A percentile compares a stretch with the other conserved stretches of the same genome.
Evolutionary conservation across 2,329 filamentous ascomycete genomes (phyloP).

Genomic region (Phyllosticta citrichinensis): DNA sequence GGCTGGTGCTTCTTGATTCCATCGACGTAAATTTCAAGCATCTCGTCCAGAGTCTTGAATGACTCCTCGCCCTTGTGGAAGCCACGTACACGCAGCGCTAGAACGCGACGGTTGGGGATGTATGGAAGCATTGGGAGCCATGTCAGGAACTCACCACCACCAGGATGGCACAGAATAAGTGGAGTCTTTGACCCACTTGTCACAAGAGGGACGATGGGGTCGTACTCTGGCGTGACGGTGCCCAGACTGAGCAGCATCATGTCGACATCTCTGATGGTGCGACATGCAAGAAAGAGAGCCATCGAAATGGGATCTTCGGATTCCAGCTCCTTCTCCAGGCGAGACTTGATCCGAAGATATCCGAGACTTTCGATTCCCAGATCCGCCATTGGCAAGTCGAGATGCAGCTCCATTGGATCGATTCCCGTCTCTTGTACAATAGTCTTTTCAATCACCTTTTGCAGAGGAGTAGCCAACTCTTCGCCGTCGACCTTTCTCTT

Average conservation of each 20-base stretch:
- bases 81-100: conserved; percentile 6
- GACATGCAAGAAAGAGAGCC: conserved; percentile 3
- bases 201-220: conserved; percentile 8
- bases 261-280: conserved; percentile 2
- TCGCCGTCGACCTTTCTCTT: background rate
- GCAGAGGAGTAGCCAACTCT: conserved; percentile 1
- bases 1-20: conserved; percentile 8
- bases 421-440: conserved; percentile 2
- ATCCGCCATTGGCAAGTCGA: background rate
- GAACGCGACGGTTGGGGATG: conserved; percentile 1
- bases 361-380: conserved; percentile 7
- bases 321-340: conserved; percentile 5
- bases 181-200: conserved; percentile 3
- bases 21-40: conserved; percentile 6
- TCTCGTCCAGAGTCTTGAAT: conserved; percentile 6
- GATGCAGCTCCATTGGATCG: conserved; percentile 1
- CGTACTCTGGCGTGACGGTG: conserved; percentile 1
- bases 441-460: background rate
- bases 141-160: conserved; percentile 9
- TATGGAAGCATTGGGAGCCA: conserved; percentile 5
- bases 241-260: conserved; percentile 5
- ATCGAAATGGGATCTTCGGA: conserved; percentile 7
- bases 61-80: conserved; percentile 8
- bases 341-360: conserved; percentile 8
- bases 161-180: conserved; percentile 9